Evolutionary conservation across 2,329 filamentous ascomycete genomes (phyloP), one percentile per base, ranked within the genome.

Genomic region (Blumeriella jaapii): DNA sequence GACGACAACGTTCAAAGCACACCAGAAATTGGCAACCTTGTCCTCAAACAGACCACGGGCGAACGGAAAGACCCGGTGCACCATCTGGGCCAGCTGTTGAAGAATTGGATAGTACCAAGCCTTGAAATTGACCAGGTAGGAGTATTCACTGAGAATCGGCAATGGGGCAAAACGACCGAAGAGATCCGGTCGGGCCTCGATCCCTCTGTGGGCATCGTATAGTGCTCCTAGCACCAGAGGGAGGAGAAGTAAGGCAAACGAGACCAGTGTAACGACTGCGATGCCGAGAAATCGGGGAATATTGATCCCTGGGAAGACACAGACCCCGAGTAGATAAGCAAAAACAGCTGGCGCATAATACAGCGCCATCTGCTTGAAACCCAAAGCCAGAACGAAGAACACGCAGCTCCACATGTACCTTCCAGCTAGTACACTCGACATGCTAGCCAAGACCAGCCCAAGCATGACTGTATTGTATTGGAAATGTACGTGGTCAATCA

Each of bases 391-490:
- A 5, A 98, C 91, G 50, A 98, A 98, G 63, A 94, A 94, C 40
- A 94, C 73, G 43, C 84, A 86, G 16, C 83, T 75, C 86, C 89
- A 95, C 42, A 93, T 71, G 51, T 79, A 79, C 31, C 86, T 74
- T 3, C 83, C 83, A 3, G 86, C 85, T 32, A 94, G 60, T 61
- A 96, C 81, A 57, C 82, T 91, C 26, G 89, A 91, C 63, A 95
- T 76, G 50, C 80, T 84, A 1, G 85, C 85, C 18, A 93, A 65
- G 7, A 91, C 76, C 30, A 96, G 74, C 2, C 93, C 91, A 11
- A 98, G 75, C 91, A 98, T 98, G 32, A 98, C 87, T 0, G 87
- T 93, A 58, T 98, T 98, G 61, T 95, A 98, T 61, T 98, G 91
- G 57, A 98, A 98, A 55, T 80, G 91, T 5, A 89, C 82, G 55